A percentile compares a stretch with the other conserved stretches of the same genome.
phyloP scores from a whole-genome alignment of 1,284 basidiomycete species.

The Hemileia vastatrix region DNA sequence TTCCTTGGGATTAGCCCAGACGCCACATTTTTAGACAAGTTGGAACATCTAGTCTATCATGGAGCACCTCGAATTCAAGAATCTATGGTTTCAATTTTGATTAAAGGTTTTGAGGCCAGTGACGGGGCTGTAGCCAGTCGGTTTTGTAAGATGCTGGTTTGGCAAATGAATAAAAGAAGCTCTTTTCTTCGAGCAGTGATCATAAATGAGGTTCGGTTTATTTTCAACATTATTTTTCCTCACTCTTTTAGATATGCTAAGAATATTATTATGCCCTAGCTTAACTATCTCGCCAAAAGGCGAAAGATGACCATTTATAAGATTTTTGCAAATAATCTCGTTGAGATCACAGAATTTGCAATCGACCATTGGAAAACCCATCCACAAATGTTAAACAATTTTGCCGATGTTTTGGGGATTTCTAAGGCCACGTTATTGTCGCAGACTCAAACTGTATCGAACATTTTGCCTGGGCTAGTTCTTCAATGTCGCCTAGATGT shows the following conservation, averaged over 20 bases:
- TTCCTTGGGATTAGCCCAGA: no score
- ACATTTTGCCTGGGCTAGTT: slow-evolving; percentile 18
- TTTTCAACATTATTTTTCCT: background rate
- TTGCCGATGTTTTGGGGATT: slow-evolving; percentile 17
- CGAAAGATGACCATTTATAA: slow-evolving; percentile 4
- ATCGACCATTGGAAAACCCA: slow-evolving; percentile 12
- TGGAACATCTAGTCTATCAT: slow-evolving; percentile 1
- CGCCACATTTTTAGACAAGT: no score
- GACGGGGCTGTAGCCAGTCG: slow-evolving; percentile 7
- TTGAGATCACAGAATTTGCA: slow-evolving; percentile 10
- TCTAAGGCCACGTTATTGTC: slow-evolving; percentile 9
- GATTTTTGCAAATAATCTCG: slow-evolving; percentile 2
- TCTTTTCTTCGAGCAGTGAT: slow-evolving; percentile 18
- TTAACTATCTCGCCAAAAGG: slow-evolving; percentile 14
- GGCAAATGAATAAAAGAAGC: slow-evolving; percentile 20
- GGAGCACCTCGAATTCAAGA: slow-evolving; percentile 14
- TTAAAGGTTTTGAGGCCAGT: slow-evolving; percentile 15
- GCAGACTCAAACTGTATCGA: background rate
- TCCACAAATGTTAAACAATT: background rate
- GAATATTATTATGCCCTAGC: background rate
- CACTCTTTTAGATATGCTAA: background rate
- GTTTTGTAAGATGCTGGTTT: slow-evolving; percentile 14
- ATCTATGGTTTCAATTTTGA: slow-evolving; percentile 8
- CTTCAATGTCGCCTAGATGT: background rate
- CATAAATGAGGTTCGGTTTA: slow-evolving; percentile 10